Evolutionary conservation across 2,329 filamentous ascomycete genomes (phyloP), one percentile per base, ranked within the genome.

Genomic region (Pseudogymnoascus sp.): DNA sequence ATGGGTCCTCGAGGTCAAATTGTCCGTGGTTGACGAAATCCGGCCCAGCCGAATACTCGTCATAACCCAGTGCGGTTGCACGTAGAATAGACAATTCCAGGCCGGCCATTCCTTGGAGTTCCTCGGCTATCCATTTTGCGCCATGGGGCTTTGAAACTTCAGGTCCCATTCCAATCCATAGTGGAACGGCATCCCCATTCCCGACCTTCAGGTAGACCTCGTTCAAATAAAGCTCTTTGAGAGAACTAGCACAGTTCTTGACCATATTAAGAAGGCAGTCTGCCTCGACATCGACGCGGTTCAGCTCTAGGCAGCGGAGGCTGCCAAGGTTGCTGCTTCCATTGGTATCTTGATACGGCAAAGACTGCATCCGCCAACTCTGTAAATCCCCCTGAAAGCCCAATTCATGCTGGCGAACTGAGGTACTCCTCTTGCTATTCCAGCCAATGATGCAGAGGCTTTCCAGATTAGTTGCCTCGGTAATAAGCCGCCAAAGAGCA

Each of bases 401-500:
- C 63, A 65, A 65, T 13, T 59, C 60, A 38, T 70, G 65, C 61
- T 62, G 65, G 29, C 70, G 64, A 4, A 65, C 68, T 7, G 61
- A 65, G 23, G 62, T 67, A 17, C 68, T 64, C 61, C 69, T 69
- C 59, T 68, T 69, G 17, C 66, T 63, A 60, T 70, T 72, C 71
- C 69, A 74, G n/a, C 79, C 79, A 10, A 79, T 74, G 15, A 83
- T 66, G 64, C 80, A 82, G 17, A 83, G 71, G 50, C 76, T 82
- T 66, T 77, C 72, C 11, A 83, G 75, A 7, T 72, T 69, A 23
- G 71, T 69, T 0, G 81, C 79, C 59, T 78, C 77, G 59, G 76
- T 75, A 15, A 83, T 77, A 42, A 82, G 70, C 65, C 79, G 77
- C 81, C 81, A 83, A 2, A 83, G 72, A 62, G 79, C 77, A 38